A percentile compares a stretch with the other conserved stretches of the same genome.
Evolutionary conservation across 139 green algal genomes (phyloP).

Genomic region (Spirogloea muscicola): DNA sequence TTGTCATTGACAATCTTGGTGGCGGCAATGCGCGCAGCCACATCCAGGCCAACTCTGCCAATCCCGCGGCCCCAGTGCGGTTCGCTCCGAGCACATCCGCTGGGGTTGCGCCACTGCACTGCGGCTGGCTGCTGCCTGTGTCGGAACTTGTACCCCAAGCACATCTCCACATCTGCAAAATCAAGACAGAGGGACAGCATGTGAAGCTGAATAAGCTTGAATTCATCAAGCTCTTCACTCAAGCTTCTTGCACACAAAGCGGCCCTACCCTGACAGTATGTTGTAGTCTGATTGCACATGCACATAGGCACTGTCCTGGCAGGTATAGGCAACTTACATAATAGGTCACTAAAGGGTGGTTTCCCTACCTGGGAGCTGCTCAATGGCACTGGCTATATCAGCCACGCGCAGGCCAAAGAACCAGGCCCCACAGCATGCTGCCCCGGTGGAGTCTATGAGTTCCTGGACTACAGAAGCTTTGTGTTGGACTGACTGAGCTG

Average conservation of each 20-base stretch:
- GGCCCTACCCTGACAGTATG: no score
- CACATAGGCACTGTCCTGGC: no score
- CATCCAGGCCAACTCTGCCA: background rate
- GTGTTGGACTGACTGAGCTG: constrained; percentile 17
- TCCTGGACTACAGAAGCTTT: background rate
- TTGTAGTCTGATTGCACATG: no score
- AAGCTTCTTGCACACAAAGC: no score
- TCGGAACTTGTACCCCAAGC: no score
- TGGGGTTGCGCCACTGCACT: background rate
- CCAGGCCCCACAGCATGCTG: constrained; percentile 2
- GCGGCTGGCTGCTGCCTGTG: background rate
- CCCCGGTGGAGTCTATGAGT: no score
- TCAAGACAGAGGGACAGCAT: background rate
- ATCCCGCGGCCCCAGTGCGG: background rate
- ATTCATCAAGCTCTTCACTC: no score
- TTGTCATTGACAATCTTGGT: background rate
- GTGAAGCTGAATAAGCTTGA: no score
- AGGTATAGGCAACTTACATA: no score
- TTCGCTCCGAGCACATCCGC: background rate
- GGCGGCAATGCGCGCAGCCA: constrained; percentile 4
- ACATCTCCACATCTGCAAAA: background rate
- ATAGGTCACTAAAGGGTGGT: no score
- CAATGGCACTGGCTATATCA: background rate
- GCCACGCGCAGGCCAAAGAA: constrained; percentile 22
- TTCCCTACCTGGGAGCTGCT: background rate